Evolutionary conservation across 2,329 filamentous ascomycete genomes (phyloP), one percentile per base, ranked within the genome.

Genomic region (Alternaria ventricosa): DNA sequence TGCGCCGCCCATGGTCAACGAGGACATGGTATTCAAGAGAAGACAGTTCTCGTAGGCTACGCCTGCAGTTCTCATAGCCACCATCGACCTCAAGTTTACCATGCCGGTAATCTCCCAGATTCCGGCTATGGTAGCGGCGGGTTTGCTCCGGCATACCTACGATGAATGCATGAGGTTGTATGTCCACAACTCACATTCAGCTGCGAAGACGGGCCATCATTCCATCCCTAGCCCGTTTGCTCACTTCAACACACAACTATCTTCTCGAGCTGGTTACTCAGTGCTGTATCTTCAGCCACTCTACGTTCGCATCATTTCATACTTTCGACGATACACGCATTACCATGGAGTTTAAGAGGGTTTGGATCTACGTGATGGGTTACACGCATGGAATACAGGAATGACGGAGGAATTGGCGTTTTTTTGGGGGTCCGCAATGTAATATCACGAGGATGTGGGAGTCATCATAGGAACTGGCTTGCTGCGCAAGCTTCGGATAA

Each of bases 11-110:
- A 93, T 77, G 92, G 91, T 64, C 89, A 91, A 63, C 87, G 88
- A 54, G 90, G 90, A 50, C 94, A 97, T 75, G 73, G 74, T 49
- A 83, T 94, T 61, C 88, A 93, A 70, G 89, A 92, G 75, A 90
- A 91, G 77, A 92, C 88, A 7, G 91, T 97, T 55, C 84, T 92
- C 20, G 93, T 97, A 23, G 94, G 94, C 55, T 96, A 96, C 76
- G 87, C 90, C 56, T 97, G 94, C 81, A 79, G 83, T 49, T 79
- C 78, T 25, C 91, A 93, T 77, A 78, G 74, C 55, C 76, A 64
- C 64, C 69, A 73, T 53, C 71, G 77, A 33, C 63, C 76, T 20
- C 67, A 73, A 53, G 45, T 46, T 45, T 71, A 72, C 50, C 57
- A 64, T 49, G 56, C 65, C 22, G 69, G 68, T 30, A 64, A 75